Percentiles rank a stretch among this genome's conserved stretches.
Evolutionary conservation across 306 rosid genomes (phyloP).

Genomic region (Amphicarpaea edgeworthii): DNA sequence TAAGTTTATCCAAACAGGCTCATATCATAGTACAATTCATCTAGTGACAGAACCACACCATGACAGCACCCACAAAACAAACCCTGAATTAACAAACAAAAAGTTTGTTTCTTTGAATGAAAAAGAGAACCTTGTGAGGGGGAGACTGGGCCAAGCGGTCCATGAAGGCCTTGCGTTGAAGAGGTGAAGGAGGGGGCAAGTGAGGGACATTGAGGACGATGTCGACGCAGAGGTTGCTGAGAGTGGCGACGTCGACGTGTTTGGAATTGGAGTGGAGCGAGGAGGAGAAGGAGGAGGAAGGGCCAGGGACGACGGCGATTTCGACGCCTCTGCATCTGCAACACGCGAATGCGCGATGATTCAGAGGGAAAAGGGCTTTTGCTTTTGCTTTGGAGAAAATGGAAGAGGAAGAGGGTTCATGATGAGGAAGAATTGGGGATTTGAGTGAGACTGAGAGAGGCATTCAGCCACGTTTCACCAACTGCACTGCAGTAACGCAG

Average conservation of each 20-base stretch:
- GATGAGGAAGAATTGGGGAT: constrained; percentile 47
- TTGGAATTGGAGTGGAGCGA: constrained; percentile 51
- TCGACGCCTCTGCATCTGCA: constrained; percentile 53
- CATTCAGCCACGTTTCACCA: constrained; percentile 54
- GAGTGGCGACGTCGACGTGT: constrained; percentile 76
- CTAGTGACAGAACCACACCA: neutral
- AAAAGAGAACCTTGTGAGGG: constrained; percentile 79
- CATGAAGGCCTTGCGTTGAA: constrained; percentile 78
- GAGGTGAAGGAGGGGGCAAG: constrained; percentile 67
- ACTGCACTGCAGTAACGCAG: too few relatives aligned
- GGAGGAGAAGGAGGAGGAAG: neutral
- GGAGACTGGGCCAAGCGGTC: constrained; percentile 77
- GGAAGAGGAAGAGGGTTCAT: constrained; percentile 48
- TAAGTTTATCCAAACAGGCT: too few relatives aligned
- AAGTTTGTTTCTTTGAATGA: too few relatives aligned
- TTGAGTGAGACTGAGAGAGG: constrained; percentile 50
- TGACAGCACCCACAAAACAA: neutral
- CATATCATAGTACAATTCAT: too few relatives aligned
- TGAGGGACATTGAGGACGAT: constrained; percentile 86
- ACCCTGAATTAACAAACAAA: too few relatives aligned
- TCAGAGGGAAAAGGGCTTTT: constrained; percentile 22
- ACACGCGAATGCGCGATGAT: constrained; percentile 37
- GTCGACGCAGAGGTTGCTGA: constrained; percentile 92
- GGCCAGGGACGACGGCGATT: constrained; percentile 48
- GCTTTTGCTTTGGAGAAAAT: constrained; percentile 36